These are phyloP conservation scores for Limnanthes douglasii DNA, from an alignment of 345 rosid genomes.

Conservation along the genomic window DNA sequence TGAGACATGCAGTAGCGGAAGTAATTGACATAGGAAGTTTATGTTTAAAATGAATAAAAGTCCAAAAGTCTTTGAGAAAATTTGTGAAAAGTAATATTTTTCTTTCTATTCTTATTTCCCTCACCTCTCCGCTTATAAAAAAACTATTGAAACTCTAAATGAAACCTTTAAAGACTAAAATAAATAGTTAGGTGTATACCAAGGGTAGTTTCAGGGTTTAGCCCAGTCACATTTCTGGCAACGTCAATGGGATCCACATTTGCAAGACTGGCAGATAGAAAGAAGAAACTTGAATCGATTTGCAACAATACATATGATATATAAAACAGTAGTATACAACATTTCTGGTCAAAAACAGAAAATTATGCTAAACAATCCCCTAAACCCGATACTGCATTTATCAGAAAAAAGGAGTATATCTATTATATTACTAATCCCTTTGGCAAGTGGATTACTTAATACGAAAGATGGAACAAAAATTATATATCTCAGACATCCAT, in stretches of 20 bases:
- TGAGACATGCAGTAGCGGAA: too few relatives aligned
- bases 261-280: constrained; percentile 62
- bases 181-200: constrained; percentile 24
- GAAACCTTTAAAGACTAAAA: background rate
- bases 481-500: too few relatives aligned
- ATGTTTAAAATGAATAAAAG: too few relatives aligned
- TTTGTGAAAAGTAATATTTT: too few relatives aligned
- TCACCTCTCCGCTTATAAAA: too few relatives aligned
- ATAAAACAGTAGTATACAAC: background rate
- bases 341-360: background rate
- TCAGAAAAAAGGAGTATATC: background rate
- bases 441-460: too few relatives aligned
- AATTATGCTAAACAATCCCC: background rate
- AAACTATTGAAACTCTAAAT: background rate
- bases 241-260: constrained; percentile 96
- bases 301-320: background rate
- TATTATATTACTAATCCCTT: too few relatives aligned
- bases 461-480: too few relatives aligned
- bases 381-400: background rate
- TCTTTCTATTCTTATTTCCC: too few relatives aligned
- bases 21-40: too few relatives aligned
- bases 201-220: constrained; percentile 86
- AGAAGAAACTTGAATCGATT: constrained; percentile 6
- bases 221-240: constrained; percentile 61
- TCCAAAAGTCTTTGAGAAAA: too few relatives aligned